Base-by-base conservation (phyloP, 495 filamentous ascomycete genomes). In the Cercophora newfieldiana region DNA sequence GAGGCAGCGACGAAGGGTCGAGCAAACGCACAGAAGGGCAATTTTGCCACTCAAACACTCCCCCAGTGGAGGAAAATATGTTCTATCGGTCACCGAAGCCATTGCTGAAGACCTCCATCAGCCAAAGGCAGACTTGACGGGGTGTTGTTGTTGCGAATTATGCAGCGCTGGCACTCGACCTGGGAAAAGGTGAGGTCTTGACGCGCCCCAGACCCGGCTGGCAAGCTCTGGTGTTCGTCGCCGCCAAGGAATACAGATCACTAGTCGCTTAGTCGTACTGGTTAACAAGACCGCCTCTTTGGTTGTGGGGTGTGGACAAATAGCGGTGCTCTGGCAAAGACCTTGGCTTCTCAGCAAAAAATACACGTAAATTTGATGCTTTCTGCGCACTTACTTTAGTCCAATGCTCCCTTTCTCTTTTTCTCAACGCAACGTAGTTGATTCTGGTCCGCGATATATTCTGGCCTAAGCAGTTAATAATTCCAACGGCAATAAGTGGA, bases 61-160 rank as follows among this genome's bases (percentile, higher is more conserved):
- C 69, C 78, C 81, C 64, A 84, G 71, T 44, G 80, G 74, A 64
- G 82, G 82, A 50, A 83, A 72, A 70, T 84, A 84, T 65, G 73
- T 73, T 71, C 72, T 74, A 73, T 83, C 81, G 53, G 78, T 79
- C 57, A 77, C 66, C 71, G 75, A 85, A 80, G 88, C 90, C 90
- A 93, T 93, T 84, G 83, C 82, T 82, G 74, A 77, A 76, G 79
- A 82, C 68, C 74, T 72, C 74, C 74, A 76, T 76, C 65, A 66
- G 72, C 64, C 68, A 63, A 58, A 53, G 49, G 37, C 8, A 55
- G 64, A 58, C 57, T 57, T 22, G 55, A 28, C 22, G 10, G 55
- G 33, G 63, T 65, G 48, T 55, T 57, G 57, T 28, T 18, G 59
- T 53, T 67, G 61, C 58, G 51, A 67, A 60, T 53, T 53, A 24